These are phyloP conservation scores for Boletus vinaceobasis DNA, from an alignment of 768 basidiomycete genomes.

Conservation along the genomic window DNA sequence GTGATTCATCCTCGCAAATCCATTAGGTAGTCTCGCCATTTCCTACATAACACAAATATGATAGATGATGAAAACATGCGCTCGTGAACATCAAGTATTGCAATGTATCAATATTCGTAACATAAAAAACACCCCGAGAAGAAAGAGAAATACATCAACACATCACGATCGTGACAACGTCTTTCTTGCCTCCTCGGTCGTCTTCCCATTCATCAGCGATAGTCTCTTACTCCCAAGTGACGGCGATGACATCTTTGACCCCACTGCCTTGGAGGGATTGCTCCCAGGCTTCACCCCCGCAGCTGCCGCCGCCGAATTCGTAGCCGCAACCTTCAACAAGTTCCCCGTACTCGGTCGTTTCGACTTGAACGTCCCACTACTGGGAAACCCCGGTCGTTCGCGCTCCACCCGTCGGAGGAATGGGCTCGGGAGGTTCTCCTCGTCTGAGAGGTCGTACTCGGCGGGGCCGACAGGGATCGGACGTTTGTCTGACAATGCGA, in stretches of 20 bases:
- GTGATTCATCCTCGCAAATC: background rate
- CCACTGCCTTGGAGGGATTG: constrained; percentile 6
- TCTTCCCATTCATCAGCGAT: constrained; percentile 44
- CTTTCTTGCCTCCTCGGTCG: constrained; percentile 46
- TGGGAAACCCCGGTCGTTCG: constrained; percentile 21
- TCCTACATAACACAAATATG: constrained; percentile 1
- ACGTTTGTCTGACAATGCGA: constrained; percentile 9
- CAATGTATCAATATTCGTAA: constrained; percentile 3
- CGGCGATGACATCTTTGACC: constrained; percentile 9
- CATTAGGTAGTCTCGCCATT: background rate
- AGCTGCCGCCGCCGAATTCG: constrained; percentile 40
- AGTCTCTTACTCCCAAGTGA: constrained; percentile 32
- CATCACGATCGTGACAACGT: constrained; percentile 13
- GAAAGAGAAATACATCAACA: background rate
- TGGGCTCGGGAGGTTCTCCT: constrained; percentile 83
- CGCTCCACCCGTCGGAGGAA: constrained; percentile 63
- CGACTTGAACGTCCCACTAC: constrained; percentile 13
- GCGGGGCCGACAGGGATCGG: constrained; percentile 30
- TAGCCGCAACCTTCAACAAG: constrained; percentile 55
- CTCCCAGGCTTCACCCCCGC: constrained; percentile 20
- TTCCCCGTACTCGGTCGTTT: constrained; percentile 53
- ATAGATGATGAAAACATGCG: constrained; percentile 3
- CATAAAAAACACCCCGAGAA: background rate
- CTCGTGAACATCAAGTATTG: constrained; percentile 8
- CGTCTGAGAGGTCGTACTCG: constrained; percentile 68